These are phyloP conservation scores for Biscogniauxia sp. DNA, from an alignment of 2,329 filamentous ascomycete species.

Conservation along the genomic window DNA sequence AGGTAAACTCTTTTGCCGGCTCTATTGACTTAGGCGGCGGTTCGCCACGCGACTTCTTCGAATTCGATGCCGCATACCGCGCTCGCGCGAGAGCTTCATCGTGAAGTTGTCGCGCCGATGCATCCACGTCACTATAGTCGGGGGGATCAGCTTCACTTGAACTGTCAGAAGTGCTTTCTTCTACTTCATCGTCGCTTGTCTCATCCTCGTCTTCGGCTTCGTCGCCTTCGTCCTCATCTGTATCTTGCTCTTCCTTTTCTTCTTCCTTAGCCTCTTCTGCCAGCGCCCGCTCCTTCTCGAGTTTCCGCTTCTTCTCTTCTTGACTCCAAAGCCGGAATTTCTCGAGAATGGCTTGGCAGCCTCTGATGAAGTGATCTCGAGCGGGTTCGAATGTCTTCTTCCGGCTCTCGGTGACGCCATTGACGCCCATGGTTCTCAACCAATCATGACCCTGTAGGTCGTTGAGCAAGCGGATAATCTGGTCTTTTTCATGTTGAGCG, in stretches of 20 bases:
- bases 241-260: conserved; percentile 27
- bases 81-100: conserved; percentile 56
- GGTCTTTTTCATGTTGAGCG: conserved; percentile 65
- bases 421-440: conserved; percentile 88
- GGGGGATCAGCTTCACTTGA: conserved; percentile 52
- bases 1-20: conserved; percentile 66
- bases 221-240: conserved; percentile 21
- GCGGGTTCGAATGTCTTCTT: conserved; percentile 87
- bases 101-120: conserved; percentile 70
- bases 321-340: conserved; percentile 88
- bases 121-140: conserved; percentile 69
- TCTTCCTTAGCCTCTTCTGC: conserved; percentile 50
- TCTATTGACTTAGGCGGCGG: conserved; percentile 31
- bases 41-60: conserved; percentile 24
- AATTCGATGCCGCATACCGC: conserved; percentile 23
- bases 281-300: conserved; percentile 67
- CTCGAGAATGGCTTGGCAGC: conserved; percentile 76
- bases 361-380: conserved; percentile 77
- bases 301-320: conserved; percentile 80
- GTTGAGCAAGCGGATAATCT: conserved; percentile 67
- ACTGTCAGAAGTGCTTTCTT: conserved; percentile 31
- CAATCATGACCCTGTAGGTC: conserved; percentile 89
- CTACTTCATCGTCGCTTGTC: conserved; percentile 33
- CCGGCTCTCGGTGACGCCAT: conserved; percentile 76
- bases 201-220: conserved; percentile 24